Base-by-base conservation (phyloP, 192 early-diverging fungal species). In the Bifiguratus adelaidae region DNA sequence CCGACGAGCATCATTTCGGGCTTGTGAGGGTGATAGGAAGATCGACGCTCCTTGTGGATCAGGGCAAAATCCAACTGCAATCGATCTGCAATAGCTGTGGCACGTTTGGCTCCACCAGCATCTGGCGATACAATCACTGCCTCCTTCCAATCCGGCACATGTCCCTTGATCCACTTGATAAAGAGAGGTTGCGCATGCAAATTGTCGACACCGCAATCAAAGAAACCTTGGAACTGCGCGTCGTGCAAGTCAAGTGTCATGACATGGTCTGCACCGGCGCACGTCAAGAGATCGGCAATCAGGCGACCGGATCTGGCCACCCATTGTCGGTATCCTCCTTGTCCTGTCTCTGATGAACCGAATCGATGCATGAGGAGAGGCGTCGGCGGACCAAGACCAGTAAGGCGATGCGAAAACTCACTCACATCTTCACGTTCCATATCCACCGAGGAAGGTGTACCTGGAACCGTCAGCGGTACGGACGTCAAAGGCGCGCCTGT, bases 241-340 rank as follows among this genome's bases (percentile, higher is more conserved):
- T 86, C 91, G 68, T 98, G 95, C 29, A 98, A 69, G 58, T 98
- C 95, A 91, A 95, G 92, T 5, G 92, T 95, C 40, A 98, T 95
- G 41, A 97, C 77, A 51, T 94, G 93, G 56, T 97, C 84, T 7
- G 90, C 85, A 3, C 85, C 91, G 22, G 90, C 89, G 43, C 82
- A 83, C 47, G 82, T 81, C 38, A 95, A 56, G 48, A 92, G 63
- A 50, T 91, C 86, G 12, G 92, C 90, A 41, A 92, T 85, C 53
- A 95, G 68, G 19, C 89, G 92, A 20, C 92, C 92, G 12, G 88
- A 82, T 25, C 86, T 66, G 13, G 86, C 92, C 33, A 86, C 81
- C 92, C 93, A 93, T 44, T 85, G 82, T 47, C 82, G 81, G 49
- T 91, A 91, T 32, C 73, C 78, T 25, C 40, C 23, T 20, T 40